A percentile compares a stretch with the other conserved stretches of the same genome.
These are phyloP conservation scores for Russula sp. DNA, from an alignment of 768 basidiomycete genomes.

Conservation along the genomic window DNA sequence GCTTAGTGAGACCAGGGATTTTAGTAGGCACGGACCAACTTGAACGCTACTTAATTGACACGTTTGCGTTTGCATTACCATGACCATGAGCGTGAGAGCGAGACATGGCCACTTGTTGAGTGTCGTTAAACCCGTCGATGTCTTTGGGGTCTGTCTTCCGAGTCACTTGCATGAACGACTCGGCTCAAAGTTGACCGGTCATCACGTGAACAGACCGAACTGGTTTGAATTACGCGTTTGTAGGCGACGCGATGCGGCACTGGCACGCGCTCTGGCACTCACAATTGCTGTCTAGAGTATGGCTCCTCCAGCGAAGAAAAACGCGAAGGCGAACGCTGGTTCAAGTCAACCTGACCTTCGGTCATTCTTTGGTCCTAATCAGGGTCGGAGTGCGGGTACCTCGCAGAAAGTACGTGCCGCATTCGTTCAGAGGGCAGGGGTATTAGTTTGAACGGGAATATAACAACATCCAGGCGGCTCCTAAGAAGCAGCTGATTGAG, in stretches of 20 bases:
- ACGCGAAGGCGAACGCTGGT: not conserved
- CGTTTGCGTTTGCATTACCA: too few species aligned
- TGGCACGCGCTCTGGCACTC: not conserved
- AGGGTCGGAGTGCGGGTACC: not conserved
- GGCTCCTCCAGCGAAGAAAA: slow-evolving; percentile 12
- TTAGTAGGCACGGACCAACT: too few species aligned
- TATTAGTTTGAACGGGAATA: not conserved
- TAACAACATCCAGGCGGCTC: not conserved
- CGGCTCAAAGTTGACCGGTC: too few species aligned
- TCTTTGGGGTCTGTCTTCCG: too few species aligned
- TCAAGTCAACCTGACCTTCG: slow-evolving; percentile 11
- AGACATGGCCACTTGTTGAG: too few species aligned
- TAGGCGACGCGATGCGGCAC: not conserved
- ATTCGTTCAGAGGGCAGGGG: not conserved
- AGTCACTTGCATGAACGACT: too few species aligned
- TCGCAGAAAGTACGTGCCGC: not conserved
- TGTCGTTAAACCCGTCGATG: too few species aligned
- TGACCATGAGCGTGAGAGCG: too few species aligned
- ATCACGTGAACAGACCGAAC: not conserved
- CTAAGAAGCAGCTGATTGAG: slow-evolving; percentile 2
- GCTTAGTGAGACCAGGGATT: too few species aligned
- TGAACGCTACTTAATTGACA: too few species aligned
- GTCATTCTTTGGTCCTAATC: slow-evolving; percentile 15
- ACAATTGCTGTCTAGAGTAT: not conserved
- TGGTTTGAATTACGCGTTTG: not conserved